phyloP scores from a whole-genome alignment of 2,329 filamentous ascomycete genomes.

The Aspergillus neotritici region DNA sequence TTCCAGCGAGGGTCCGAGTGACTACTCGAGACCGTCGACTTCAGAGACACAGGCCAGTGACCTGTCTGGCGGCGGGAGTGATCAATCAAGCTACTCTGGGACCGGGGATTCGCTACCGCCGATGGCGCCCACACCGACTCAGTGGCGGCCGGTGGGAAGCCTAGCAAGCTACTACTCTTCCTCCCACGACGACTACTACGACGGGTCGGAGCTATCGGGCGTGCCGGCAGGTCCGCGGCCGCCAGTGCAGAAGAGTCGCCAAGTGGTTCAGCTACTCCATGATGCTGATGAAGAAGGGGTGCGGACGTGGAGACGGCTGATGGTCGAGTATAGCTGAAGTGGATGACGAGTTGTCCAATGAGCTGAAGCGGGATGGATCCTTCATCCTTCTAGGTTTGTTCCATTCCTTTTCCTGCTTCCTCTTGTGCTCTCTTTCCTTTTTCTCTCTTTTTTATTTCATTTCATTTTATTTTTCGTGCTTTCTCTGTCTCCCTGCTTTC shows the following conservation, averaged over 20 bases:
- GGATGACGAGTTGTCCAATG: not conserved
- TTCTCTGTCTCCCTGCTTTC: not conserved
- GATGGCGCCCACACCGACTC: constrained; percentile 8
- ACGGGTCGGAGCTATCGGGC: too few species aligned
- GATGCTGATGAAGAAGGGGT: constrained; percentile 26
- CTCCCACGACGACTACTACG: too few species aligned
- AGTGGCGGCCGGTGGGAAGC: constrained; percentile 2
- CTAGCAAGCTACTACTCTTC: too few species aligned
- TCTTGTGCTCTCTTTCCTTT: not conserved
- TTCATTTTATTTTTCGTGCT: not conserved
- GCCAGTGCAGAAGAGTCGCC: constrained; percentile 24
- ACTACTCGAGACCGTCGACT: constrained; percentile 1
- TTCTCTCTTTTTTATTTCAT: constrained; percentile 1
- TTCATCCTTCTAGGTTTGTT: not conserved
- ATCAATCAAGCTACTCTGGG: constrained; percentile 4
- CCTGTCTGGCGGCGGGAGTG: constrained; percentile 1
- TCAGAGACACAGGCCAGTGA: constrained; percentile 4
- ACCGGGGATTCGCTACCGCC: constrained; percentile 8
- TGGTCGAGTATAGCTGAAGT: constrained; percentile 33
- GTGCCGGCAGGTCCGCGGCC: not conserved
- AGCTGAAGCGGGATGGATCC: not conserved
- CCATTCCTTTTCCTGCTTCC: not conserved
- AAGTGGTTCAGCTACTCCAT: constrained; percentile 28
- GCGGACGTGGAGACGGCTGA: constrained; percentile 30
- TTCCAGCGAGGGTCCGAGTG: not conserved